Base-by-base conservation (phyloP, 176 grass and related monocot genomes). In the Eleusine indica region DNA sequence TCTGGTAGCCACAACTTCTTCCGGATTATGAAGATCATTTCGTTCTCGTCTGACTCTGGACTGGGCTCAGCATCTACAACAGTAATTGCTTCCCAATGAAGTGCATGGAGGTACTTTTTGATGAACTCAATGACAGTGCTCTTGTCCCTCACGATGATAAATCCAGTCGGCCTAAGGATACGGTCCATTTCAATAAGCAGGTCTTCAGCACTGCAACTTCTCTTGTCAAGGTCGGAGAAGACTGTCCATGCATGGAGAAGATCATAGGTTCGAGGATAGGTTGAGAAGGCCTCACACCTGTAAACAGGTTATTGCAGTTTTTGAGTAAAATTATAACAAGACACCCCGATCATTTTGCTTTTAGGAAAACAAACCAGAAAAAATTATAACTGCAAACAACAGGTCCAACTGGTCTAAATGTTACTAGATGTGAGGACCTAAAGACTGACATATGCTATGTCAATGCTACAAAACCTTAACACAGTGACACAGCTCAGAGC, bases 251-350 rank as follows among this genome's bases (percentile, higher is more conserved):
- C 96, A 68, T 98, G 96, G 22, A 98, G 91, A 83, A 98, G 93
- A 82, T 98, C 96, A 73, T 98, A 98, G 1, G 96, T 99, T 83
- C 96, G 93, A 78, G 96, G 96, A 80, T 99, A 99, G 72, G 96
- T 99, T 10, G 96, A 99, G 81, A 92, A 99, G 60, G 96, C 93
- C 74, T 99, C 93, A 46, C 96, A 99, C 96, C 96, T 99, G 82
- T 79, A 70, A 85, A 87, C 15, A 75, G 3, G 74, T 53, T 66
- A 62, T 79, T 86, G 32, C 29, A 68, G 17, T 69, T 74, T 69
- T 74, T 74, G 12, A 75, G 25, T 83, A 79, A 39, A 68, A 63
- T 35, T 38, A 37, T 70, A 19, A 21, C 22, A 35, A 37, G 19
- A 58, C 7, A 60, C 30, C 25, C 19, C 41, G 15, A 10, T 35